Percentiles rank a stretch among this genome's conserved stretches.
Conservation (phyloP, 495 filamentous ascomycete genomes). For the Sporormia fimetaria region DNA sequence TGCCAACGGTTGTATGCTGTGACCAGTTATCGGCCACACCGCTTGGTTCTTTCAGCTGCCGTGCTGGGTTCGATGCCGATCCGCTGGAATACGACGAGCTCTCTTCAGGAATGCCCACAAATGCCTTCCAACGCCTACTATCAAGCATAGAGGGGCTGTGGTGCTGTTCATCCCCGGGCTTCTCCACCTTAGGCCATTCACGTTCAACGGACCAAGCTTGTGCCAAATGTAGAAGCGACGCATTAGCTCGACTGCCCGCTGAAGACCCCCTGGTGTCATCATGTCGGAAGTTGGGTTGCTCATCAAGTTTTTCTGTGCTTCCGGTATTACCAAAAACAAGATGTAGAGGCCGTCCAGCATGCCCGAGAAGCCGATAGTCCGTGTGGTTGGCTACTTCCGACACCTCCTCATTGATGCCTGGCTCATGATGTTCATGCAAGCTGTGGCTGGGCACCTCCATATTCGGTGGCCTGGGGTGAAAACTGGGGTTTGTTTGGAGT, state of each 20-base stretch:
- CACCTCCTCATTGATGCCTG: too few species aligned
- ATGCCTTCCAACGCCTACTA: constrained; percentile 15
- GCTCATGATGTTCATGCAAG: too few species aligned
- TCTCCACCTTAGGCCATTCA: neutral
- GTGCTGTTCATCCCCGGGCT: neutral
- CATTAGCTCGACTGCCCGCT: too few species aligned
- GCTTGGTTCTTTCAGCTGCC: neutral
- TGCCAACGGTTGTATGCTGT: constrained; percentile 14
- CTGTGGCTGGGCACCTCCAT: too few species aligned
- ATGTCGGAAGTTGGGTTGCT: neutral
- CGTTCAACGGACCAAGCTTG: neutral
- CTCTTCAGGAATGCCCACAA: constrained; percentile 11
- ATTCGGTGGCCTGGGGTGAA: too few species aligned
- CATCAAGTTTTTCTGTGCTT: neutral
- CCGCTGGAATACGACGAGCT: constrained; percentile 4
- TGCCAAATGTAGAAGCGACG: constrained; percentile 4
- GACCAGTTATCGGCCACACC: neutral
- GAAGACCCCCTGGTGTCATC: too few species aligned
- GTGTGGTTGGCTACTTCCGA: too few species aligned
- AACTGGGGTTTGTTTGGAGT: too few species aligned
- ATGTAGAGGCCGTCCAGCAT: neutral
- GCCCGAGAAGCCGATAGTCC: too few species aligned
- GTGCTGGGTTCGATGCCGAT: neutral
- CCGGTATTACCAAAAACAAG: constrained; percentile 6
- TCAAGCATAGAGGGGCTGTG: constrained; percentile 18